Base-by-base conservation (phyloP, 2,329 filamentous ascomycete species). In the Orbilia quercus region DNA sequence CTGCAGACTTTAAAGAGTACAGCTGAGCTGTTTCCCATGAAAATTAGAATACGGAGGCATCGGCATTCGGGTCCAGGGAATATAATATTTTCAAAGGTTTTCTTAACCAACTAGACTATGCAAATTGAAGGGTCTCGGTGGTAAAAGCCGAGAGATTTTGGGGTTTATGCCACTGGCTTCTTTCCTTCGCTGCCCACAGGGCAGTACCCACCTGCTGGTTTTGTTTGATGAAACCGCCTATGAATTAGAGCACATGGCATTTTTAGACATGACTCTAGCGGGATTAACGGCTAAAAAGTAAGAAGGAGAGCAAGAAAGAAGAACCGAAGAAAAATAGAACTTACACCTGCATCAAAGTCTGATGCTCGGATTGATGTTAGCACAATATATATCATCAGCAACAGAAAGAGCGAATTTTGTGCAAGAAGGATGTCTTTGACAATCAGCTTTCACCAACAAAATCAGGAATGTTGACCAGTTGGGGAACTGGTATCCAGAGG, bases 51-150 rank as follows among this genome's bases (percentile, higher is more conserved):
- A 2, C 18, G 38, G n/a, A 28, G 22, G 16, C 20, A 25, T 58
- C 64, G 64, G 64, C 64, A 54, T 55, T 44, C 64, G 60, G 28
- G 1, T 69, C 62, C 34, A 69, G 64, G 64, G 34, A 60, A 62
- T n/a, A n/a, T n/a, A n/a, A n/a, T n/a, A 54, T 45, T 18, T 60
- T 59, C 64, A 36, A 69, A 69, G 54, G 54, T 47, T 20, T 40
- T 18, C 9, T 51, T 9, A 36, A 38, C 22, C 40, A 22, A 23
- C 20, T 25, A 25, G 16, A 34, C 25, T n/a, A 38, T 55, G 50
- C 12, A 36, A 40, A 48, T 53, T 57, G 34, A 48, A 42, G 62
- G 22, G 31, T 6, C 11, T 59, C 20, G 23, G 31, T 53, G 31
- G 23, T 20, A 28, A 58, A 51, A 54, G 25, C 60, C 48, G n/a